phyloP scores from a whole-genome alignment of 371 early-diverging fungal genomes.

The Gilbertella persicaria region DNA sequence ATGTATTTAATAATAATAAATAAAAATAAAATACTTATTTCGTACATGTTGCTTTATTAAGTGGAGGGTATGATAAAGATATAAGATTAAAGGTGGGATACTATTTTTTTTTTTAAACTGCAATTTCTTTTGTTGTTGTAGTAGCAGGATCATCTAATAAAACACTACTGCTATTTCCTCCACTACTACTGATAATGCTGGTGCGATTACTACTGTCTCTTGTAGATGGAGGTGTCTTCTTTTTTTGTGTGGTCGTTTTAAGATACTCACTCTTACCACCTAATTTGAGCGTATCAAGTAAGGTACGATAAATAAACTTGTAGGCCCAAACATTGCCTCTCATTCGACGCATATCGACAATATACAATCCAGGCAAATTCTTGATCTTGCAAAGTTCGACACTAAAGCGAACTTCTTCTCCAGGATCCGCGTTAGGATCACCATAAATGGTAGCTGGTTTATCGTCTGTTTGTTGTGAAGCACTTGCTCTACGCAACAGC shows the following conservation, averaged over 20 bases:
- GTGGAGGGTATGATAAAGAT: no score
- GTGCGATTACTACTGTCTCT: constrained; percentile 6
- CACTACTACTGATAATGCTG: constrained; percentile 16
- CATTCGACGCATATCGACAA: constrained; percentile 89
- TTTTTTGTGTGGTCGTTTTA: constrained; percentile 1
- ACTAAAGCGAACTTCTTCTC: constrained; percentile 81
- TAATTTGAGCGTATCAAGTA: constrained; percentile 61
- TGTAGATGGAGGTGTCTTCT: not conserved
- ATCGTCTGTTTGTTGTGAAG: not conserved
- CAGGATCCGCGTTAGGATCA: constrained; percentile 82
- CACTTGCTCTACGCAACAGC: constrained; percentile 39
- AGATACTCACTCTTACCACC: constrained; percentile 52
- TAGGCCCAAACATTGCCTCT: constrained; percentile 93
- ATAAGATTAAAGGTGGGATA: no score
- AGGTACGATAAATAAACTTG: constrained; percentile 84
- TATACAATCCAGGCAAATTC: constrained; percentile 85
- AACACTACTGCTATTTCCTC: constrained; percentile 9
- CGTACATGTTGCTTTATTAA: not conserved
- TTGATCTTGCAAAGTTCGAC: constrained; percentile 90
- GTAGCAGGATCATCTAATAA: not conserved
- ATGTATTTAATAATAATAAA: not conserved
- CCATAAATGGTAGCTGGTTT: constrained; percentile 73
- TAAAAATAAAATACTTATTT: not conserved
- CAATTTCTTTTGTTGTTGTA: no score
- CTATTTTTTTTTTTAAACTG: no score